A percentile compares a stretch with the other conserved stretches of the same genome.
These are phyloP conservation scores for Sugiyamaella paludigena DNA, from an alignment of 1,139 yeast genomes.

Conservation along the genomic window DNA sequence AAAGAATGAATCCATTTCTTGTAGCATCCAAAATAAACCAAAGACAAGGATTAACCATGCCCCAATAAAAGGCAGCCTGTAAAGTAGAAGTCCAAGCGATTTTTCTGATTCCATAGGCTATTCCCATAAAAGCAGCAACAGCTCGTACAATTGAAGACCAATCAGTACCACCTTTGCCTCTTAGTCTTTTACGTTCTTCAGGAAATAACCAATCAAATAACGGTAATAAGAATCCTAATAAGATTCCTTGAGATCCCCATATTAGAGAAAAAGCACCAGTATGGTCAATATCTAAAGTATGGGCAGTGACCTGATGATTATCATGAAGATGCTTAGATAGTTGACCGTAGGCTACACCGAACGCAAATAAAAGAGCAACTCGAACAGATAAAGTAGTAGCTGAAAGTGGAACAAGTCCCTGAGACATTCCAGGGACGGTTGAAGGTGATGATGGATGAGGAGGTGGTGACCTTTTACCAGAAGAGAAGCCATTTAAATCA, in stretches of 20 bases:
- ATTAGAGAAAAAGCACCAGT: conserved; percentile 31
- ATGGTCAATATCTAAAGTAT: conserved; percentile 31
- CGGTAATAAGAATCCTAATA: conserved; percentile 64
- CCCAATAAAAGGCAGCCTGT: conserved; percentile 76
- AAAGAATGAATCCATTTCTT: conserved; percentile 52
- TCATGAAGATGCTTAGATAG: conserved; percentile 38
- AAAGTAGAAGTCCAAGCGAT: conserved; percentile 75
- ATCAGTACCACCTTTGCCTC: conserved; percentile 34
- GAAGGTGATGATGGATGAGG: too few relatives aligned
- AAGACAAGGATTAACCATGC: conserved; percentile 69
- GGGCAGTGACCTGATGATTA: conserved; percentile 33
- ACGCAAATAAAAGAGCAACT: conserved; percentile 29
- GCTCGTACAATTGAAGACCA: conserved; percentile 54
- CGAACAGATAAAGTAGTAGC: conserved; percentile 22
- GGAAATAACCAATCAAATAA: conserved; percentile 53
- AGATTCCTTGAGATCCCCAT: conserved; percentile 56
- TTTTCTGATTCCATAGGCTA: conserved; percentile 77
- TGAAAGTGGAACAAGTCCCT: conserved; percentile 27
- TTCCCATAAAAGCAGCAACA: conserved; percentile 74
- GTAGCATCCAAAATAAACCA: conserved; percentile 84
- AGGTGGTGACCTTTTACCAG: too few relatives aligned
- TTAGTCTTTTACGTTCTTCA: conserved; percentile 21
- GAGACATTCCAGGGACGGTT: too few relatives aligned
- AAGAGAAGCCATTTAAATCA: too few relatives aligned
- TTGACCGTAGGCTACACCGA: conserved; percentile 38